Base-by-base conservation (phyloP, 805 yeast genomes). In the Candida sonorensis region DNA sequence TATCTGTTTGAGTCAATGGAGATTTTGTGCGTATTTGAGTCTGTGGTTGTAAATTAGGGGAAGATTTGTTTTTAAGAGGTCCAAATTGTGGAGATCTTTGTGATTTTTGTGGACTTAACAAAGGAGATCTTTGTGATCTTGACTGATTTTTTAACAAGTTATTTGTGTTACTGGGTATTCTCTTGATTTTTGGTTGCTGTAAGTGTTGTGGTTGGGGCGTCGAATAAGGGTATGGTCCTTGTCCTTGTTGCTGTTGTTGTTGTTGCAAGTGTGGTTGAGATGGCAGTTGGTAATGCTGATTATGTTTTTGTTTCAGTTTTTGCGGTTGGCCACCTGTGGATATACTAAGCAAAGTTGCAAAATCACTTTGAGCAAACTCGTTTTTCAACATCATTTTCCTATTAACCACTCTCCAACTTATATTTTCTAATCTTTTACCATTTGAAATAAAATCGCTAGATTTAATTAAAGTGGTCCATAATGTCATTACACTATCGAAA, bases 391-490 rank as follows among this genome's bases (percentile, higher is more conserved):
- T 37, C 11, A 59, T 32, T 21, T 50, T 50, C 23, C 55, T 44
- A 32, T 59, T 59, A 11, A 57, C 55, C 14, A 57, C 51, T 21
- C 65, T 41, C 64, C 62, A 58, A 30, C 59, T 49, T 10, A 57
- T 46, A 34, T 59, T 59, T 34, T 57, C 64, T 12, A 59, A 40
- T 30, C 65, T 37, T 29, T 48, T 48, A 17, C 64, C 64, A 32
- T 58, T 54, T 23, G 41, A 40, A 12, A 59, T 48, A 29, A 48
- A 47, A 27, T 50, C 54, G 16, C 57, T 46, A 2, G 58, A 50
- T 33, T 59, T 57, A 9, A 53, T 52, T 10, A 59, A 31, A 2
- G 67, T 65, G 8, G 67, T 60, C 66, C 69, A 64, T 16, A 65
- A 55, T 3, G 63, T 55, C 18, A 65, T 42, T 3, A 64, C 61